A percentile compares a stretch with the other conserved stretches of the same genome.
phyloP scores from a whole-genome alignment of 2,329 filamentous ascomycete species.

The Clonostachys solani region DNA sequence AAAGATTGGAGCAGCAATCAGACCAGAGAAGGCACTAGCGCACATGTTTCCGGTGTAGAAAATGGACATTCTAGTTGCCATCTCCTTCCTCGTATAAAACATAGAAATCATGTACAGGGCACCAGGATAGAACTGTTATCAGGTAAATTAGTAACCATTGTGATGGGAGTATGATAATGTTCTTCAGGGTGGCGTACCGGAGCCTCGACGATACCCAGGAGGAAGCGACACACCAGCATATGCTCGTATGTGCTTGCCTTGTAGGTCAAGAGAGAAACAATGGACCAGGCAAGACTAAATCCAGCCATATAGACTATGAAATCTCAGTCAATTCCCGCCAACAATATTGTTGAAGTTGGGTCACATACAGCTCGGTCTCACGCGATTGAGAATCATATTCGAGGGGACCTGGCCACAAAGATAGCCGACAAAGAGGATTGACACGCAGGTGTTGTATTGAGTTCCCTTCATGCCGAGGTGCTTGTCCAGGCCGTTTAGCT shows the following conservation, averaged over 20 bases:
- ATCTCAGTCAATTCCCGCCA: no score
- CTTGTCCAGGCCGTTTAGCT: slow-evolving; percentile 29
- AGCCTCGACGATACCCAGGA: slow-evolving; percentile 36
- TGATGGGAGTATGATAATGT: slow-evolving; percentile 34
- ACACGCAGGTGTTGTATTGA: slow-evolving; percentile 22
- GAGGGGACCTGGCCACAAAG: slow-evolving; percentile 36
- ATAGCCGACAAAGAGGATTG: slow-evolving; percentile 35
- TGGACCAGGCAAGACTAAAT: slow-evolving; percentile 16
- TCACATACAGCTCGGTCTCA: slow-evolving; percentile 27
- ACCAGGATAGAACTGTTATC: slow-evolving; percentile 29
- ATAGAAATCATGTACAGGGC: slow-evolving; percentile 38
- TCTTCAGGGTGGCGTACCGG: slow-evolving; percentile 40
- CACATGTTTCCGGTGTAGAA: slow-evolving; percentile 35
- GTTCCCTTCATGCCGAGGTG: slow-evolving; percentile 13
- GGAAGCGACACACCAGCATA: slow-evolving; percentile 34
- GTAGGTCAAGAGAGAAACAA: slow-evolving; percentile 31
- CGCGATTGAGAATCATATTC: slow-evolving; percentile 44
- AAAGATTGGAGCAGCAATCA: slow-evolving; percentile 37
- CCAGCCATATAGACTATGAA: not conserved
- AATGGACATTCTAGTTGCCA: slow-evolving; percentile 35
- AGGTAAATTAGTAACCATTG: slow-evolving; percentile 25
- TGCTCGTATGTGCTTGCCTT: slow-evolving; percentile 36
- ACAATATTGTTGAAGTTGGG: slow-evolving; percentile 5
- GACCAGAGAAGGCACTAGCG: slow-evolving; percentile 31
- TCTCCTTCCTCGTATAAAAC: slow-evolving; percentile 49